These are phyloP conservation scores for Aspergillus pseudotamarii DNA, from an alignment of 2,329 filamentous ascomycete genomes.

Conservation along the genomic window DNA sequence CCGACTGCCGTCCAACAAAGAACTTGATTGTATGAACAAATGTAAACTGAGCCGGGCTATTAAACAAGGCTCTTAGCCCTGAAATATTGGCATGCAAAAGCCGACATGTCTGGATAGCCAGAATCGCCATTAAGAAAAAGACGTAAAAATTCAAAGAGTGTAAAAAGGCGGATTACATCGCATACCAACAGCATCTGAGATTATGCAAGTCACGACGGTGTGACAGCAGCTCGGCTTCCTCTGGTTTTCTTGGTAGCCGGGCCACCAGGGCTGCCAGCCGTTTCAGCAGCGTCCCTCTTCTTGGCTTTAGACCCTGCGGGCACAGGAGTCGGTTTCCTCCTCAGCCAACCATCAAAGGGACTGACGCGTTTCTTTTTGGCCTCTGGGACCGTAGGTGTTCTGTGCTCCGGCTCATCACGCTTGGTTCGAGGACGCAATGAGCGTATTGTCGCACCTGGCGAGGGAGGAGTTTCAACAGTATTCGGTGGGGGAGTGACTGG, in stretches of 20 bases:
- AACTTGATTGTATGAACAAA: conserved; percentile 13
- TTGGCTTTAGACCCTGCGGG: conserved; percentile 30
- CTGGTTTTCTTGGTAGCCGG: conserved; percentile 37
- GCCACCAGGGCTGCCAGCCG: conserved; percentile 27
- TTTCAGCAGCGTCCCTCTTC: conserved; percentile 40
- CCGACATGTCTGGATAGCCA: conserved; percentile 11
- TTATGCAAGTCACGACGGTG: conserved; percentile 15
- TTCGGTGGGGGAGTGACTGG: conserved; percentile 27
- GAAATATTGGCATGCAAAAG: conserved; percentile 11
- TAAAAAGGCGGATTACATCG: background rate
- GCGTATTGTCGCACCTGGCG: conserved; percentile 35
- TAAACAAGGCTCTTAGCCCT: conserved; percentile 7
- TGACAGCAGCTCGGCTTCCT: conserved; percentile 19
- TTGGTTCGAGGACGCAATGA: conserved; percentile 37
- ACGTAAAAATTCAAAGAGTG: background rate
- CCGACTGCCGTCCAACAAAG: conserved; percentile 9
- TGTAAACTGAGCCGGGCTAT: conserved; percentile 14
- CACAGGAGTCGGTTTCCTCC: conserved; percentile 38
- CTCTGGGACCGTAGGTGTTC: conserved; percentile 27
- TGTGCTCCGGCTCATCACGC: conserved; percentile 26
- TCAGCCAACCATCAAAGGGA: conserved; percentile 45
- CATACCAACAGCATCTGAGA: background rate
- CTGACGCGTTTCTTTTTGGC: conserved; percentile 38
- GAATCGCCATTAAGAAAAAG: conserved; percentile 10
- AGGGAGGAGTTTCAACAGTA: conserved; percentile 30